Conservation (phyloP, 805 yeast species). For the Ogataea allantospora region DNA sequence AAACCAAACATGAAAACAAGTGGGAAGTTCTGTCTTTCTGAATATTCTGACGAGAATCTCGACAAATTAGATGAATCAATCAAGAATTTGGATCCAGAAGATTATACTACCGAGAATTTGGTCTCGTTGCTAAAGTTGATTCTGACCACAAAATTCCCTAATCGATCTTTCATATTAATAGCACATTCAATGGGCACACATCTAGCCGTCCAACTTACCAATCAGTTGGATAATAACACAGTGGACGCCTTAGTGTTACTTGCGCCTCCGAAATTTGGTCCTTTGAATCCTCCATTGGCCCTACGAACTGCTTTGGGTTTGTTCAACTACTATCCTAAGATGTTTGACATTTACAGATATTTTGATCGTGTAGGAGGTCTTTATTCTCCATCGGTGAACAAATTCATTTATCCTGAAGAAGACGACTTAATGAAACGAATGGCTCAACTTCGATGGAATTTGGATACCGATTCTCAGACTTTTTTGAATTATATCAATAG, state of each 20-base stretch:
- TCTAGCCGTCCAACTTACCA: constrained; percentile 40
- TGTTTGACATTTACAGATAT: constrained; percentile 56
- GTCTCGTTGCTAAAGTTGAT: constrained; percentile 40
- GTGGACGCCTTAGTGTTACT: constrained; percentile 49
- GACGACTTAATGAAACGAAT: constrained; percentile 39
- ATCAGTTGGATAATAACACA: constrained; percentile 35
- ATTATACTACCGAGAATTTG: constrained; percentile 42
- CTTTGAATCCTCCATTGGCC: constrained; percentile 18
- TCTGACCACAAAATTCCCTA: constrained; percentile 39
- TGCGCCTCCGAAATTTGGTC: constrained; percentile 42
- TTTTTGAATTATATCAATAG: constrained; percentile 55
- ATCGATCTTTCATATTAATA: constrained; percentile 43
- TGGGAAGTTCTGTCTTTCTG: constrained; percentile 22
- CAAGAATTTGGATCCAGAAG: constrained; percentile 37
- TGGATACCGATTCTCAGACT: constrained; percentile 55
- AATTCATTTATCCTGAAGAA: constrained; percentile 44
- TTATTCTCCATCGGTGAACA: constrained; percentile 54
- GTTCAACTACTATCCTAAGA: constrained; percentile 39
- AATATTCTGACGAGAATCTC: constrained; percentile 21
- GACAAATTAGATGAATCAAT: constrained; percentile 30
- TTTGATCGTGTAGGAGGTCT: constrained; percentile 65
- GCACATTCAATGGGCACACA: constrained; percentile 63
- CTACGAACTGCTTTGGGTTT: constrained; percentile 26
- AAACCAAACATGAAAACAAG: constrained; percentile 22
- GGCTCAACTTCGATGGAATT: constrained; percentile 68